These are phyloP conservation scores for Alternaria panax DNA, from an alignment of 2,329 filamentous ascomycete genomes.

Conservation along the genomic window DNA sequence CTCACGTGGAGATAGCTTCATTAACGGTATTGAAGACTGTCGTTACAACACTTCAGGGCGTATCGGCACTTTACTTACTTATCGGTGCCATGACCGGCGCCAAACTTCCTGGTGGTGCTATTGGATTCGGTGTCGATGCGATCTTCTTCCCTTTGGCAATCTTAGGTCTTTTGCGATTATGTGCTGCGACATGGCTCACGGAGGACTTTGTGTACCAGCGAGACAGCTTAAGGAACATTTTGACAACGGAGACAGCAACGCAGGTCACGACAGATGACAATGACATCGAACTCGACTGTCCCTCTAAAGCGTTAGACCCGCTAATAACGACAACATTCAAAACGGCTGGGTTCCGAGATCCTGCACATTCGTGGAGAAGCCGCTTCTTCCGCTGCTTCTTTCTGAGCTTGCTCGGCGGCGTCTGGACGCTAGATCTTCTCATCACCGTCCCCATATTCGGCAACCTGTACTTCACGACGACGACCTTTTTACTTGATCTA, in stretches of 20 bases:
- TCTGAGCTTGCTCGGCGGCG: background rate
- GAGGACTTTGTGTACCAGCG: slow-evolving; percentile 21
- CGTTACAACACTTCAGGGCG: slow-evolving; percentile 23
- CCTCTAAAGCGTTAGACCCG: background rate
- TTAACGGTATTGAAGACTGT: slow-evolving; percentile 23
- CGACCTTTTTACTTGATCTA: background rate
- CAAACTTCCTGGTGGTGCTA: background rate
- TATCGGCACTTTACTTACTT: slow-evolving; percentile 18
- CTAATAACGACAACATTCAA: background rate
- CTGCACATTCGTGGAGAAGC: background rate
- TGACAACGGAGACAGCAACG: background rate
- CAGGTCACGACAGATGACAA: background rate
- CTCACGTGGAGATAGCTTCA: slow-evolving; percentile 12
- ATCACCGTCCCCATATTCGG: background rate
- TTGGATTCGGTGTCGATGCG: slow-evolving; percentile 2
- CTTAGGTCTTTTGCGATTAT: slow-evolving; percentile 21
- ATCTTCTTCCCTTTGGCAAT: slow-evolving; percentile 23
- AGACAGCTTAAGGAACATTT: background rate
- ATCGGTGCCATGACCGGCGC: background rate
- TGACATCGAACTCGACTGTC: background rate
- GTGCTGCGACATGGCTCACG: slow-evolving; percentile 21
- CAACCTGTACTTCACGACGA: background rate
- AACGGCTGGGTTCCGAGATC: background rate
- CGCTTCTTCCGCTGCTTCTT: background rate
- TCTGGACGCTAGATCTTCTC: background rate